Percentiles rank a stretch among this genome's conserved stretches.
Evolutionary conservation across 2,329 filamentous ascomycete genomes (phyloP).

Genomic region (Hypoxylon sp.): DNA sequence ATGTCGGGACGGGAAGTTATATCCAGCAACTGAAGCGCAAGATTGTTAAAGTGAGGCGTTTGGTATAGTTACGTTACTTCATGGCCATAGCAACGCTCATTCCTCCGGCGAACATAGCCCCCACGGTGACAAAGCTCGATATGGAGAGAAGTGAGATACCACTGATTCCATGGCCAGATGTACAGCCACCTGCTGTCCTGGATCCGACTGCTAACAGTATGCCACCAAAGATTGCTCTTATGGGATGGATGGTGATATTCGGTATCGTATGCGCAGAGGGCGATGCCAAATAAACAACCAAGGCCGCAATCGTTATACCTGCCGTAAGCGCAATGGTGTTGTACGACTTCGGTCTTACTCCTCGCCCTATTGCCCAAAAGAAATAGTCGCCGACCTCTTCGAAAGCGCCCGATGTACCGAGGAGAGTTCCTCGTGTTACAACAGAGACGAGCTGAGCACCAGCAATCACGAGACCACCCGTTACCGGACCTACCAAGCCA

Average conservation of each 20-base stretch:
- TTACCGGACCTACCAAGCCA: constrained; percentile 55
- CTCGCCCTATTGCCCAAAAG: constrained; percentile 52
- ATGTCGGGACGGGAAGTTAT: neutral
- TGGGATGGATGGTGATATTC: constrained; percentile 43
- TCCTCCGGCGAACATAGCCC: constrained; percentile 64
- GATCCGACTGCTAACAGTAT: constrained; percentile 66
- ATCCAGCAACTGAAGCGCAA: neutral
- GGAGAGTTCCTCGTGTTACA: constrained; percentile 58
- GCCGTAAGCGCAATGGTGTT: constrained; percentile 60
- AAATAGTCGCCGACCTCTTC: constrained; percentile 67
- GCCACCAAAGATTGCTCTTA: constrained; percentile 61
- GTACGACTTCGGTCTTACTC: constrained; percentile 47
- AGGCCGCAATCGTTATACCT: constrained; percentile 60
- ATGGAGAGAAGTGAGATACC: constrained; percentile 69
- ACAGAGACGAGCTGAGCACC: constrained; percentile 66
- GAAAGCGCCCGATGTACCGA: constrained; percentile 69
- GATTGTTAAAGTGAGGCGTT: no score
- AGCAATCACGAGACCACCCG: constrained; percentile 67
- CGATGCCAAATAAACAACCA: constrained; percentile 46
- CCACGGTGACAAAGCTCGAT: constrained; percentile 69
- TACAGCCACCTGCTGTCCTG: constrained; percentile 71
- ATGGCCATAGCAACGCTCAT: constrained; percentile 42
- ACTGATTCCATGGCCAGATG: constrained; percentile 74
- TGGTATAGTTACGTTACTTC: constrained; percentile 5
- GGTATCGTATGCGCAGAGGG: constrained; percentile 44